Percentiles rank a stretch among this genome's conserved stretches.
Evolutionary conservation across 331 rosid genomes (phyloP).

Genomic region (Acacia concinna): DNA sequence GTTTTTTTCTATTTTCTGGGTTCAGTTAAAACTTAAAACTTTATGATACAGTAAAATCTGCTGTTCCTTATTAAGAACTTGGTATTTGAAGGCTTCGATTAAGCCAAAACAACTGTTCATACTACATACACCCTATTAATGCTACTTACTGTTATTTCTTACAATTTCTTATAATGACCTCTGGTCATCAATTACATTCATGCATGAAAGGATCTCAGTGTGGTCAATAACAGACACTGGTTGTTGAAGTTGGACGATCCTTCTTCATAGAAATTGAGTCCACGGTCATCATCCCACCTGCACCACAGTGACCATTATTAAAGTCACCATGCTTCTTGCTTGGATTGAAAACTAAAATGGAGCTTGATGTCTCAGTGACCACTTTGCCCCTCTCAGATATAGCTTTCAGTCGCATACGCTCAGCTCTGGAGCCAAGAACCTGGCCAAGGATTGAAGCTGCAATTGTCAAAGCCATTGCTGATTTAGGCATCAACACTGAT

Average conservation of each 20-base stretch:
- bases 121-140: conserved; percentile 12
- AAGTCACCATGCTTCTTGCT: conserved; percentile 35
- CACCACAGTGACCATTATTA: conserved; percentile 43
- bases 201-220: conserved; percentile 11
- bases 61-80: neutral
- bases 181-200: conserved; percentile 8
- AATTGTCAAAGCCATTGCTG: conserved; percentile 82
- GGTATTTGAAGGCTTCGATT: neutral
- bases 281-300: conserved; percentile 47
- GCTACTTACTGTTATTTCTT: conserved; percentile 11
- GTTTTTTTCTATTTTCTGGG: neutral
- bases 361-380: conserved; percentile 28
- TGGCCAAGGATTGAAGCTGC: conserved; percentile 80
- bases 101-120: conserved; percentile 15
- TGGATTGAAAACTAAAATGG: conserved; percentile 21
- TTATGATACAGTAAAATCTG: neutral
- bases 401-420: conserved; percentile 61
- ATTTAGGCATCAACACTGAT: conserved; percentile 80
- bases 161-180: neutral
- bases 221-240: conserved; percentile 50
- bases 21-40: neutral
- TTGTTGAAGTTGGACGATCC: conserved; percentile 44
- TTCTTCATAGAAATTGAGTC: conserved; percentile 43
- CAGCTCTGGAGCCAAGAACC: conserved; percentile 81
- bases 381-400: conserved; percentile 50